Evolutionary conservation across 768 basidiomycete species (phyloP).

Genomic region (Lactifluus volemus): DNA sequence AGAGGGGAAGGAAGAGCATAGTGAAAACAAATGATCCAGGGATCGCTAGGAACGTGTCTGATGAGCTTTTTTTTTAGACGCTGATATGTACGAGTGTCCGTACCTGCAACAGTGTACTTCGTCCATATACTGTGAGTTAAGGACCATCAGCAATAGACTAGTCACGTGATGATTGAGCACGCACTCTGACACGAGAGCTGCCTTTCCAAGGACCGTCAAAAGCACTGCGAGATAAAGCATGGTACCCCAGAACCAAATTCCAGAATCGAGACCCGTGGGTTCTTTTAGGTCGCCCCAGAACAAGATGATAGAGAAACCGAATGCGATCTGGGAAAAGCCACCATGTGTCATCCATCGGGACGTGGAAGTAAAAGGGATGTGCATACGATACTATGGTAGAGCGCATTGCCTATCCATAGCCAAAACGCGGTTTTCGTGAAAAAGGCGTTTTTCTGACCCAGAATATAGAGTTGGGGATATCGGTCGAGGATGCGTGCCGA

Average conservation of each 20-base stretch:
- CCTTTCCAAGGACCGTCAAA: constrained; percentile 93
- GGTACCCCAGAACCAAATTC: constrained; percentile 99
- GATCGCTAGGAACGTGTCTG: constrained; percentile 50
- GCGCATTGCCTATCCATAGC: constrained; percentile 83
- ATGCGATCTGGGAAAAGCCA: constrained; percentile 53
- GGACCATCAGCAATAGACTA: constrained; percentile 7
- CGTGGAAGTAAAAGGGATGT: constrained; percentile 23
- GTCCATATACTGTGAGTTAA: constrained; percentile 78
- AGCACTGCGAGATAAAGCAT: constrained; percentile 90
- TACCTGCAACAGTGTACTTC: constrained; percentile 92
- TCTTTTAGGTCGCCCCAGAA: constrained; percentile 93
- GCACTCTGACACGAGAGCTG: constrained; percentile 94
- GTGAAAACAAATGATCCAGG: constrained; percentile 96
- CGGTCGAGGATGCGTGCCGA: constrained; percentile 93
- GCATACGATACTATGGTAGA: constrained; percentile 77
- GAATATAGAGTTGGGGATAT: constrained; percentile 91
- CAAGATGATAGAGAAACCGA: constrained; percentile 77
- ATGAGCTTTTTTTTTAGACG: neutral
- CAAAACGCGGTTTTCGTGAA: constrained; percentile 88
- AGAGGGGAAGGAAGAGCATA: constrained; percentile 91
- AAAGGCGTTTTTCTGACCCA: constrained; percentile 92
- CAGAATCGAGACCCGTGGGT: constrained; percentile 70
- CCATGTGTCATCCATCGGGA: neutral
- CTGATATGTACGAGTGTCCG: constrained; percentile 17
- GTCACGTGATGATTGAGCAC: constrained; percentile 24